phyloP scores from a whole-genome alignment of 768 basidiomycete genomes.

The Rhodosporidiobolus sp. region DNA sequence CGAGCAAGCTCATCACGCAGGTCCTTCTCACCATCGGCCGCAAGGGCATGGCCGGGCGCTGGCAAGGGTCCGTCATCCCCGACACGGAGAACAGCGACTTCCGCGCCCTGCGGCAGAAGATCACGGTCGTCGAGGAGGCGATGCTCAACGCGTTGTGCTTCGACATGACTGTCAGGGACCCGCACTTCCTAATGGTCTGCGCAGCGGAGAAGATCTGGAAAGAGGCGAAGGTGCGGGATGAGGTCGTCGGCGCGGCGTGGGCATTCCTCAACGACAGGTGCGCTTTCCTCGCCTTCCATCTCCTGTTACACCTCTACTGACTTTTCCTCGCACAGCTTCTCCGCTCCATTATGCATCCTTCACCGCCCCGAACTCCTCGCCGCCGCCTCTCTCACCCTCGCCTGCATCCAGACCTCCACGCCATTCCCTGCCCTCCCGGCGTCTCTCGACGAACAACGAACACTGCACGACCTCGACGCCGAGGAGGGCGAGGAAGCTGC shows the following conservation, averaged over 20 bases:
- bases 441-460: neutral
- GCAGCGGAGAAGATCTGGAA: conserved; percentile 26
- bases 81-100: neutral
- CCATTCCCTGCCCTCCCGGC: conserved; percentile 7
- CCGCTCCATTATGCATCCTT: conserved; percentile 41
- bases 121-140: conserved; percentile 46
- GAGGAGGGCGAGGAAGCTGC: conserved; percentile 30
- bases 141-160: conserved; percentile 47
- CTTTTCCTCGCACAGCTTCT: conserved; percentile 17
- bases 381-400: conserved; percentile 35
- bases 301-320: neutral
- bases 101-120: conserved; percentile 38
- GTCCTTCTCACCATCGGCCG: conserved; percentile 10
- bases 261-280: conserved; percentile 39
- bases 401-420: conserved; percentile 13
- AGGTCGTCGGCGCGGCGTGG: conserved; percentile 28
- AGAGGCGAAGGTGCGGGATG: neutral
- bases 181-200: conserved; percentile 31
- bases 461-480: conserved; percentile 8
- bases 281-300: neutral
- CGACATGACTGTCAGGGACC: conserved; percentile 46
- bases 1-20: conserved; percentile 42
- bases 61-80: conserved; percentile 17
- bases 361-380: conserved; percentile 41
- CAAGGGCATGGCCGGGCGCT: conserved; percentile 24